Conservation (phyloP, 139 green algal species). For the Picocystis salinarum region DNA sequence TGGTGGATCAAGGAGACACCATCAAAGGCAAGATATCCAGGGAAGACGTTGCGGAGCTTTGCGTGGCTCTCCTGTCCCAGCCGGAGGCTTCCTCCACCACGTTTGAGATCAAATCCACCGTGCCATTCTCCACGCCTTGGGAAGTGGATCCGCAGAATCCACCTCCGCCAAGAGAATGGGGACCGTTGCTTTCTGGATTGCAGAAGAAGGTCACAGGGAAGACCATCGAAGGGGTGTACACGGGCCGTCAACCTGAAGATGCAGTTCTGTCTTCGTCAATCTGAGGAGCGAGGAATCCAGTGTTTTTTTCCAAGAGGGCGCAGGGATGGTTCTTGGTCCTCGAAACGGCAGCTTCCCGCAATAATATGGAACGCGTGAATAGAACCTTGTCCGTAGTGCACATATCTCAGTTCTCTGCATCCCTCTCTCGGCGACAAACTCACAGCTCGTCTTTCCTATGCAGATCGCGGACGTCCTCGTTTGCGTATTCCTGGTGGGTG, state of each 20-base stretch:
- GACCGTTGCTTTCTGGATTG: constrained; percentile 19
- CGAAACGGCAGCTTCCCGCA: too few relatives aligned
- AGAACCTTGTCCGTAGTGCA: too few relatives aligned
- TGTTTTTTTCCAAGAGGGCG: too few relatives aligned
- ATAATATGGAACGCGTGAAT: too few relatives aligned
- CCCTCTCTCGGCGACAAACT: too few relatives aligned
- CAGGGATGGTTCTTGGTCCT: too few relatives aligned
- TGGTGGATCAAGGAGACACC: constrained; percentile 64
- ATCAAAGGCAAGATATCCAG: constrained; percentile 59
- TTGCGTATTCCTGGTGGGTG: too few relatives aligned
- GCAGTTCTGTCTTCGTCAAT: too few relatives aligned
- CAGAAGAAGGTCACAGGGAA: constrained; percentile 39
- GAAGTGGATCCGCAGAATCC: constrained; percentile 2
- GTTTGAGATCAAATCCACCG: constrained; percentile 69
- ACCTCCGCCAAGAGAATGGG: constrained; percentile 24
- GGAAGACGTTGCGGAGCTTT: constrained; percentile 71
- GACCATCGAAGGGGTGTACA: constrained; percentile 47
- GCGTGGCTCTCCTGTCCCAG: constrained; percentile 35
- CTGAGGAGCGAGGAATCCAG: too few relatives aligned
- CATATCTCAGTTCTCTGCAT: too few relatives aligned
- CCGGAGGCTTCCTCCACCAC: constrained; percentile 32
- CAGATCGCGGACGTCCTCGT: too few relatives aligned
- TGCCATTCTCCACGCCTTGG: constrained; percentile 56
- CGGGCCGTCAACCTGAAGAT: constrained; percentile 8
- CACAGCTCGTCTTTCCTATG: too few relatives aligned